phyloP scores from a whole-genome alignment of 441 rosid species.

The Flueggea neowawraea region DNA sequence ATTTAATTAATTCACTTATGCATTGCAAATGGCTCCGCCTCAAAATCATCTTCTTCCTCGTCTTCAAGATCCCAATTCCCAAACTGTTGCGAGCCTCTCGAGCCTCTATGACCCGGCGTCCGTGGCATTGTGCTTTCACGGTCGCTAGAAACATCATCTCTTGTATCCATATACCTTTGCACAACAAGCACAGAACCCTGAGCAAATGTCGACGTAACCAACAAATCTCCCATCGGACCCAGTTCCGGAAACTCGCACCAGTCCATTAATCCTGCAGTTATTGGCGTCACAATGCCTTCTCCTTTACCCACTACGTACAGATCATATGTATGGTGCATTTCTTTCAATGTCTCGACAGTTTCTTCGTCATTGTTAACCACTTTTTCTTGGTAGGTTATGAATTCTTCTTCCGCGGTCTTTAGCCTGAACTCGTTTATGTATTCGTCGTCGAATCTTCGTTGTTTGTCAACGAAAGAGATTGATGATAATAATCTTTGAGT shows the following conservation, averaged over 20 bases:
- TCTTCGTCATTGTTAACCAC: conserved; percentile 31
- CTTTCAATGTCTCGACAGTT: conserved; percentile 15
- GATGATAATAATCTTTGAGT: not conserved
- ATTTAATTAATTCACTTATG: not conserved
- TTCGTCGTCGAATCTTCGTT: conserved; percentile 21
- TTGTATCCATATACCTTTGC: conserved; percentile 16
- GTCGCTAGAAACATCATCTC: not conserved
- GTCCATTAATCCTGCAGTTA: conserved; percentile 28
- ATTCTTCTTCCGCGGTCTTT: conserved; percentile 11
- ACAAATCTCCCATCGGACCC: conserved; percentile 33
- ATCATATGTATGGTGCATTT: conserved; percentile 14
- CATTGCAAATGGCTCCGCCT: conserved; percentile 18
- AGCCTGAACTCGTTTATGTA: conserved; percentile 30
- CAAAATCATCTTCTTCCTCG: conserved; percentile 3
- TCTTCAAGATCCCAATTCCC: not conserved
- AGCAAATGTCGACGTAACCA: conserved; percentile 23
- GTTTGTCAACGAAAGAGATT: not conserved
- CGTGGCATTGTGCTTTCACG: not conserved
- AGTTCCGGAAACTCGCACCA: conserved; percentile 43
- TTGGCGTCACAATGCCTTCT: conserved; percentile 21
- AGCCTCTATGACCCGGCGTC: not conserved
- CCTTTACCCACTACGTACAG: conserved; percentile 38
- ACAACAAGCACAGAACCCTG: conserved; percentile 30
- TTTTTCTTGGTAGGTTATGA: conserved; percentile 20
- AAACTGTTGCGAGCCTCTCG: not conserved